Evolutionary conservation across 1,139 yeast species (phyloP), one percentile per base, ranked within the genome.

Genomic region (Meyerozyma smithsonii): DNA sequence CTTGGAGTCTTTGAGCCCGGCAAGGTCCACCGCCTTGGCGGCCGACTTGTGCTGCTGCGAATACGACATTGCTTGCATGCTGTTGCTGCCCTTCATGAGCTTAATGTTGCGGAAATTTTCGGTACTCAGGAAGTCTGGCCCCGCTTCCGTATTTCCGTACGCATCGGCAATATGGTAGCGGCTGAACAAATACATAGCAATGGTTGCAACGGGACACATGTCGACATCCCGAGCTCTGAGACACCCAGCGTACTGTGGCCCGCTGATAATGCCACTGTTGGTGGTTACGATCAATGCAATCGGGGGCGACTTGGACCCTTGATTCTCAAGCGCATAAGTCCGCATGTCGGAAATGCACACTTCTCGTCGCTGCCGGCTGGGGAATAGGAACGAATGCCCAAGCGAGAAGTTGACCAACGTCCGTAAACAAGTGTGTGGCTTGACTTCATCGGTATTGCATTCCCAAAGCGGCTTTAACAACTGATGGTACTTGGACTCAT

Each of bases 131-230:
- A 38, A 28, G 28, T 42, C 42, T 12, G 17, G 17, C n/a, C 40
- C 17, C 14, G 28, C 4, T 4, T 26, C 39, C 6, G 24, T n/a
- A 10, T 28, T 28, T 10, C 62, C 65, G 40, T 57, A 55, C 24
- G 54, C 56, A 43, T 62, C 65, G 2, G 62, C 57, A 8, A 62
- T 48, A 40, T 65, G 69, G 37, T 62, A 58, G 28, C 68, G 37
- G 30, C 54, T 46, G 37, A 64, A 65, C 19, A 64, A 50, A 40
- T 64, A 65, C 11, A 58, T 50, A 2, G 65, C 54, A 4, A 64
- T 42, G 1, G 64, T 57, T 10, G 60, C 48, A 39, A 58, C 64
- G 8, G 64, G 62, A 45, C 71, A 65, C 35, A 52, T 48, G 45
- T 62, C 64, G 21, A 62, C 52, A 41, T 52, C 47, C 39, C 47